A percentile compares a stretch with the other conserved stretches of the same genome.
Conservation (phyloP, 2,329 filamentous ascomycete species). For the Xylariaceae sp. region DNA sequence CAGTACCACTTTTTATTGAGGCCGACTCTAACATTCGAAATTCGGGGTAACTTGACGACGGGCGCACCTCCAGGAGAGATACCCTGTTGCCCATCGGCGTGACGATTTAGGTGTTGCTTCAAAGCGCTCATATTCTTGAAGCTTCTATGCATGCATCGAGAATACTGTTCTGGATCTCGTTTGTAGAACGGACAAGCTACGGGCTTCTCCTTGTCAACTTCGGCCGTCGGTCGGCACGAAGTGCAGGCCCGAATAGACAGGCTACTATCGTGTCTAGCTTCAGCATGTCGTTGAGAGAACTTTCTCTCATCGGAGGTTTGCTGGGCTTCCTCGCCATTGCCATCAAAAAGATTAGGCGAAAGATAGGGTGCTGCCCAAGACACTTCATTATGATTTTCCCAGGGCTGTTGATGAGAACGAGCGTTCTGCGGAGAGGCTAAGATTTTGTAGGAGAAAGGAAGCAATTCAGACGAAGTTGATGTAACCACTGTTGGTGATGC, state of each 20-base stretch:
- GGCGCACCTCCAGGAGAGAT: slow-evolving; percentile 6
- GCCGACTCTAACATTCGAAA: slow-evolving; percentile 1
- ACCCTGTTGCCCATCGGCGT: slow-evolving; percentile 8
- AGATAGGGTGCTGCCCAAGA: background rate
- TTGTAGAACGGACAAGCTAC: slow-evolving; percentile 21
- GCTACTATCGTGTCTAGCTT: background rate
- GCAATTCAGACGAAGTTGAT: too few species aligned
- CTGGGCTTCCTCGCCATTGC: background rate
- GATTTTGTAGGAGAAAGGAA: too few species aligned
- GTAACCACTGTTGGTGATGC: too few species aligned
- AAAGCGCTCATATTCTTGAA: slow-evolving; percentile 13
- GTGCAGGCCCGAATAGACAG: slow-evolving; percentile 2
- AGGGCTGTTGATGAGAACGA: too few species aligned
- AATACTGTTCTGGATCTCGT: slow-evolving; percentile 4
- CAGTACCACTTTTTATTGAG: slow-evolving; percentile 13
- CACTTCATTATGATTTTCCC: background rate
- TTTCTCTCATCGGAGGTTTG: background rate
- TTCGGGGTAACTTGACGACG: slow-evolving; percentile 1
- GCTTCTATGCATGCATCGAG: slow-evolving; percentile 5
- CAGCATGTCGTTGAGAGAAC: background rate
- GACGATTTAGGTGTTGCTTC: slow-evolving; percentile 7
- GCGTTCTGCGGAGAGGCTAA: too few species aligned
- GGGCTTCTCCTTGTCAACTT: background rate
- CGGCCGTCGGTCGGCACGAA: background rate
- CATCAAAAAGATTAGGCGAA: background rate